Evolutionary conservation across 2,329 filamentous ascomycete species (phyloP), one percentile per base, ranked within the genome.

Genomic region (Fusarium fracticaudum): DNA sequence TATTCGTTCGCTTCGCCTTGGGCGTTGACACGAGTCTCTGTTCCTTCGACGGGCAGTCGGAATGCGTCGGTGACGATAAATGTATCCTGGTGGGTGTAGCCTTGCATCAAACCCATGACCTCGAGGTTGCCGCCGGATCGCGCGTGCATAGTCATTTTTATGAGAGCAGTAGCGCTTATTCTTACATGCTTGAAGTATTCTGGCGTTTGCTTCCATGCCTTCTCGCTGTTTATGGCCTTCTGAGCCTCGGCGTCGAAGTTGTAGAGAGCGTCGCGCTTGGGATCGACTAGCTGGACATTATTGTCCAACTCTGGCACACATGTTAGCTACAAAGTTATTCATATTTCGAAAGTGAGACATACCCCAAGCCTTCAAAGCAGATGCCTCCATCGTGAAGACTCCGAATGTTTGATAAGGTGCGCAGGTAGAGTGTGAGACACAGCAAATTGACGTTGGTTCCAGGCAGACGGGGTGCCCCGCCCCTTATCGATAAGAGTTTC

Each of bases 101-200:
- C 96, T 81, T 97, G 93, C 96, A 99, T 99, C 77, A 99, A 84
- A 65, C 96, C 96, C 96, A 99, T 99, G 78, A 99, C 90, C 86
- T 99, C 96, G 75, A 98, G 89, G 35, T 90, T 91, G 65, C 96
- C 96, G 74, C 96, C 96, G 1, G 94, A 95, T n/a, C 96, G 93
- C 15, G 96, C 96, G 82, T 99, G 96, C 94, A 98, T 98, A 74
- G 97, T 94, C 96, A 99, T 99, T 86, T 99, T 99, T 77, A 98
- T 90, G 67, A 99, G 90, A 10, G 96, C 96, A 18, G 98, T 92
- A 67, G 96, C 95, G 60, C 94, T 97, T 84, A 99, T 96, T 79
- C 95, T 94, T 53, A 98, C 94, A 61, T 93, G 89, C 82, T 96
- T 97, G 89, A 98, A 99, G 87, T 98, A 92, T 83, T 94, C 89